Base-by-base conservation (phyloP, 306 rosid species). In the Lagenaria siceraria region DNA sequence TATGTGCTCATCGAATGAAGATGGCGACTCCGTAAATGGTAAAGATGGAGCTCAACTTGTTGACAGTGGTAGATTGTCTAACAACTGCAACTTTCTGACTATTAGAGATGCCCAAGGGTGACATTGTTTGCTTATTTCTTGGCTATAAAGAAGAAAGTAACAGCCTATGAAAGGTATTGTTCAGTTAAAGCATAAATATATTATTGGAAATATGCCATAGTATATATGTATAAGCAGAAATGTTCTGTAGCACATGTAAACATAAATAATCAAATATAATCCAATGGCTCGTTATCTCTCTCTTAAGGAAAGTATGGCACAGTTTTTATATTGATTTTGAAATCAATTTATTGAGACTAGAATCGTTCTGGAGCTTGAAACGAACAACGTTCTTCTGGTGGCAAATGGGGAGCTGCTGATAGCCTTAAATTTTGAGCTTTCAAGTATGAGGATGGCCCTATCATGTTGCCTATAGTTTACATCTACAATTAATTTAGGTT, bases 1-100 rank as follows among this genome's bases (percentile, higher is more conserved):
- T 90, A 84, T 80, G 43, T 90, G 51, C 76, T 87, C 82, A 83
- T 87, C 35, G 60, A 78, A 24, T 66, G 25, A 84, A 24, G 5
- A 60, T 63, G 61, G 13, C 46, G 14, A 19, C 80, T 27, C 53
- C 53, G 13, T 60, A 7, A 76, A 38, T 22, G 54, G 9, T 58
- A 40, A 36, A 14, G 69, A 58, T 58, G 79, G 70, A 76, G 54
- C 13, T 38, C 31, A 7, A 18, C 40, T 27, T 49, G 25, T 18
- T 27, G 76, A 72, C 43, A 17, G 60, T 49, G 76, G 60, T 48
- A 25, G 76, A 72, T 72, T 4, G 76, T 71, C 25, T 17, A 43
- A 70, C 76, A 69, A 38, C 75, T 11, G 75, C 59, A 25, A 71
- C 40, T 48, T 46, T 24, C 42, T 71, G 59, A 48, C 42, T 12